phyloP scores from a whole-genome alignment of 2,329 filamentous ascomycete genomes.

The Juglanconis sp. region DNA sequence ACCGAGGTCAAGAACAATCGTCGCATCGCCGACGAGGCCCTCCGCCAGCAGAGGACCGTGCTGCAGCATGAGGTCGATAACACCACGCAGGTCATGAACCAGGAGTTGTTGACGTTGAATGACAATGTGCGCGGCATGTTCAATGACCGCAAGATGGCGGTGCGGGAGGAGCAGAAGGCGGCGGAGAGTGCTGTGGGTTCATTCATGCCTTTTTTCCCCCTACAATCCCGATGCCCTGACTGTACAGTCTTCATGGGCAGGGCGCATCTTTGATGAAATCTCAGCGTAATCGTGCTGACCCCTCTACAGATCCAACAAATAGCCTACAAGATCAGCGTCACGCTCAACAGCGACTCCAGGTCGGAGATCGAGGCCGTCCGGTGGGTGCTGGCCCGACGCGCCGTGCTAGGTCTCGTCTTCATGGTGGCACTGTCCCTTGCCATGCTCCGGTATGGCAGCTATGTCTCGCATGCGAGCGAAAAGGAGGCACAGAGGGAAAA shows the following conservation, averaged over 20 bases:
- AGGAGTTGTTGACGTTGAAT: constrained; percentile 77
- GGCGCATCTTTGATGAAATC: no score
- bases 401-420: constrained; percentile 62
- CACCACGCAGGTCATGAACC: constrained; percentile 75
- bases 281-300: constrained; percentile 16
- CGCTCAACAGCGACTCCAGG: constrained; percentile 83
- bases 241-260: no score
- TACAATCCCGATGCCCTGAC: neutral
- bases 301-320: constrained; percentile 74
- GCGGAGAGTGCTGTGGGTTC: constrained; percentile 71
- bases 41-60: constrained; percentile 77
- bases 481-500: constrained; percentile 42
- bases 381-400: constrained; percentile 73
- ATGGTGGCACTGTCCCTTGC: constrained; percentile 61
- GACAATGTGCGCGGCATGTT: constrained; percentile 95
- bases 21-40: constrained; percentile 72
- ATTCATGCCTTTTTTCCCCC: constrained; percentile 17
- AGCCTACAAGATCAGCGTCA: constrained; percentile 93
- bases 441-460: constrained; percentile 59
- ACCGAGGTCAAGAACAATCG: constrained; percentile 81
- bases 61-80: constrained; percentile 97
- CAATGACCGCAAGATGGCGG: constrained; percentile 90
- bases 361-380: constrained; percentile 87
- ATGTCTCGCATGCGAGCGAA: constrained; percentile 48
- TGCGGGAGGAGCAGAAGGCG: constrained; percentile 79